Base-by-base conservation (phyloP, 176 grass and related monocot genomes). In the Avena insularis region DNA sequence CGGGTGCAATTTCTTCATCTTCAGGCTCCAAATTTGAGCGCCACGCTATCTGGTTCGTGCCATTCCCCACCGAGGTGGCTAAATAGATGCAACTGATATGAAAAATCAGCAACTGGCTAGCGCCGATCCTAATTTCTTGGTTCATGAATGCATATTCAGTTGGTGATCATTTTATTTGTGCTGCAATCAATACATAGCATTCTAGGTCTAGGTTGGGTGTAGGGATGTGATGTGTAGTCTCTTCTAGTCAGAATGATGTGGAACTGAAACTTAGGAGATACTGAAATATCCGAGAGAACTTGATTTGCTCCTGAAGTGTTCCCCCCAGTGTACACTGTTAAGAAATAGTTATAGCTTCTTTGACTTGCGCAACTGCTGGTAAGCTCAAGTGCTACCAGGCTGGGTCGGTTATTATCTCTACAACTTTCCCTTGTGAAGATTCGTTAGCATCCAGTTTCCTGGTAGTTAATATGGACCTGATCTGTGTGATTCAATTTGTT, bases 31-130 rank as follows among this genome's bases (percentile, higher is more conserved):
- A 36, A 25, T 15, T 27, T 35, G 40, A 62, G 27, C 54, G 31
- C 19, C 6, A 20, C 16, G 73, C 61, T 48, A 49, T 50, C 79
- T 51, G 21, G 23, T 64, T 16, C 57, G n/a, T 40, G 54, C 35
- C 10, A 35, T 16, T 79, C 76, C 14, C 56, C 35, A 45, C 43
- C 36, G 2, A 33, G 21, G 36, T 17, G 58, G 21, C 58, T 48
- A 80, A 64, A 23, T 63, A 14, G 79, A 66, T 50, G 60, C 40
- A 31, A 49, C 59, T 31, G 64, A 65, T 9, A 65, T 77, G 47
- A 10, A 10, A 19, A 4, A 14, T 31, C 38, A 4, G 21, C 51
- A 71, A 9, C 2, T 61, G 19, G 38, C 27, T 70, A 23, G 36
- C 9, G 61, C 12, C 4, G 49, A 31, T 38, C 9, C 51, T 84